These are phyloP conservation scores for Neonectria faginata DNA, from an alignment of 2,329 filamentous ascomycete species.

Conservation along the genomic window DNA sequence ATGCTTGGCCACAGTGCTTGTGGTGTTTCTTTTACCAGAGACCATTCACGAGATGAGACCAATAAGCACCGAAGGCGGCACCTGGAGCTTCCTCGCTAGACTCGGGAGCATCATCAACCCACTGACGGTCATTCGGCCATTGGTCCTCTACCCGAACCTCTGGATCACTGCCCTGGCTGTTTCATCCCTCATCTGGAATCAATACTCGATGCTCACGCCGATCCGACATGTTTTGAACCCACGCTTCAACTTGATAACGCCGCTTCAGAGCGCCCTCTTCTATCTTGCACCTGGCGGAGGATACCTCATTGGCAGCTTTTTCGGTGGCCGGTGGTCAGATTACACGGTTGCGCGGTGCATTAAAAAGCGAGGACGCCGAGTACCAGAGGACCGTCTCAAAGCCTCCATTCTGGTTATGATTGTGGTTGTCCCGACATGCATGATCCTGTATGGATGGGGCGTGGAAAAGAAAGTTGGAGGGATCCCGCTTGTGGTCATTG, in stretches of 20 bases:
- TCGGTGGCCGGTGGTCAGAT: slow-evolving; percentile 78
- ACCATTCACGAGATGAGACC: slow-evolving; percentile 64
- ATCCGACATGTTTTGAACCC: slow-evolving; percentile 79
- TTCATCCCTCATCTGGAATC: slow-evolving; percentile 75
- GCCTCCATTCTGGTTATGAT: slow-evolving; percentile 65
- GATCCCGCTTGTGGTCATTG: slow-evolving; percentile 70
- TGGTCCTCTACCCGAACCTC: slow-evolving; percentile 69
- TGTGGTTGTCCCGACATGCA: slow-evolving; percentile 65
- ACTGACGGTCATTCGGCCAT: slow-evolving; percentile 15
- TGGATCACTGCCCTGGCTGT: slow-evolving; percentile 68
- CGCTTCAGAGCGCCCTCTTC: slow-evolving; percentile 74
- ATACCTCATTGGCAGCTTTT: slow-evolving; percentile 73
- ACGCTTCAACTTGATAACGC: slow-evolving; percentile 72
- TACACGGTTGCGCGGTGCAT: slow-evolving; percentile 72
- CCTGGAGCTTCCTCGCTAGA: background rate
- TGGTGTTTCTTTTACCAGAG: slow-evolving; percentile 73
- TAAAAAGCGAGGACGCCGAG: slow-evolving; percentile 63
- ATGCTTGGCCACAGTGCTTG: slow-evolving; percentile 64
- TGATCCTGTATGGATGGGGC: slow-evolving; percentile 68
- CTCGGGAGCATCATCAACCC: slow-evolving; percentile 15
- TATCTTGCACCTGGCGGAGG: slow-evolving; percentile 77
- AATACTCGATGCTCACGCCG: slow-evolving; percentile 75
- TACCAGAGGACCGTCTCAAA: slow-evolving; percentile 75
- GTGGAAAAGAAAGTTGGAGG: slow-evolving; percentile 59
- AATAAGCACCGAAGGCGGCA: slow-evolving; percentile 14